Percentiles rank a stretch among this genome's conserved stretches.
These are phyloP conservation scores for Dothistroma pini DNA, from an alignment of 2,329 filamentous ascomycete species.

Conservation along the genomic window DNA sequence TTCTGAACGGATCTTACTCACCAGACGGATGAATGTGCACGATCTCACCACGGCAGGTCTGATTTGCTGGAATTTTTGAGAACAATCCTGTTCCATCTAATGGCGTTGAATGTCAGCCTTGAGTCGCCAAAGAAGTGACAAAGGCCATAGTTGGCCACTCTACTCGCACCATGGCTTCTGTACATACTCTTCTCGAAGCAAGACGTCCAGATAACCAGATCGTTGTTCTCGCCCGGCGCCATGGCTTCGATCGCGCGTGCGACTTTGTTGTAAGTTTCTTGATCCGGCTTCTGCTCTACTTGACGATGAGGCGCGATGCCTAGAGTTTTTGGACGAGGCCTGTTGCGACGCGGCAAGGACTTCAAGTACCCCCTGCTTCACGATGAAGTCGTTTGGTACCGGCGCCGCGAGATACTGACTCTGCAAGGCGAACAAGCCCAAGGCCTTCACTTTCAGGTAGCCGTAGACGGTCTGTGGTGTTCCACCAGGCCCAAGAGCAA, in stretches of 20 bases:
- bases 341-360: constrained; percentile 58
- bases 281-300: constrained; percentile 61
- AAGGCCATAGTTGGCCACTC: too few relatives aligned
- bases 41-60: constrained; percentile 74
- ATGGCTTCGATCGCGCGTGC: constrained; percentile 53
- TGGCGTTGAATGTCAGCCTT: too few relatives aligned
- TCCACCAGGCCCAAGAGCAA: constrained; percentile 70
- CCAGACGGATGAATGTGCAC: constrained; percentile 69
- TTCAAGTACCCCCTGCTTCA: constrained; percentile 60
- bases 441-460: constrained; percentile 69
- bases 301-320: constrained; percentile 83
- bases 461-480: constrained; percentile 70
- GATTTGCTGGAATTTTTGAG: constrained; percentile 60
- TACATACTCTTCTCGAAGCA: constrained; percentile 59
- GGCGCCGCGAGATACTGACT: constrained; percentile 63
- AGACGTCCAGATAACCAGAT: constrained; percentile 55
- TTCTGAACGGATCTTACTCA: constrained; percentile 28
- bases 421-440: constrained; percentile 67
- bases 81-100: constrained; percentile 68
- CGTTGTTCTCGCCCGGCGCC: constrained; percentile 41
- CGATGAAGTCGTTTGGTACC: constrained; percentile 50
- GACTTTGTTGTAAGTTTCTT: constrained; percentile 54
- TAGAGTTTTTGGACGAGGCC: constrained; percentile 62
- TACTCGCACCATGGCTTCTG: constrained; percentile 35
- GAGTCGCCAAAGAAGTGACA: too few relatives aligned